Percentiles rank a stretch among this genome's conserved stretches.
phyloP scores from a whole-genome alignment of 208 protist genomes.

The Acanthamoeba healyi region DNA sequence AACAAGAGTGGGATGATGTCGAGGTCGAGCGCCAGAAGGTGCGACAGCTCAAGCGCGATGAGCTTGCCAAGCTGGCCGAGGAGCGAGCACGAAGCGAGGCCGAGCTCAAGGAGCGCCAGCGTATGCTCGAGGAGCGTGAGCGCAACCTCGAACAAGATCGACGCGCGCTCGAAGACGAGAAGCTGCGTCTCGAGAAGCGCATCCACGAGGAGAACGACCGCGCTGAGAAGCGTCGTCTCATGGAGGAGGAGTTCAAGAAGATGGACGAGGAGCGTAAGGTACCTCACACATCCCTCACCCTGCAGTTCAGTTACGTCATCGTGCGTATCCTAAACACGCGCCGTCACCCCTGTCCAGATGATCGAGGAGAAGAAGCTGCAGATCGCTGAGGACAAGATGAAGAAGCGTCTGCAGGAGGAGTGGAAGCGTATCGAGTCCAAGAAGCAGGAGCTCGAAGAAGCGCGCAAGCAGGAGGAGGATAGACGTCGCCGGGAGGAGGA shows the following conservation, averaged over 20 bases:
- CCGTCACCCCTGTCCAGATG: neutral
- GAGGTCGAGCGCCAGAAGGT: slow-evolving; percentile 51
- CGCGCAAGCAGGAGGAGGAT: slow-evolving; percentile 46
- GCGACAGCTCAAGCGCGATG: slow-evolving; percentile 46
- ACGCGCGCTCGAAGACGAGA: slow-evolving; percentile 24
- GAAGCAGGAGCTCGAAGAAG: slow-evolving; percentile 45
- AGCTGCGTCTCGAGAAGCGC: slow-evolving; percentile 56
- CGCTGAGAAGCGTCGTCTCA: slow-evolving; percentile 27
- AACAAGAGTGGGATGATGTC: slow-evolving; percentile 20
- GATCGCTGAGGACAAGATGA: slow-evolving; percentile 60
- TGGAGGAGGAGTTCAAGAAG: slow-evolving; percentile 62
- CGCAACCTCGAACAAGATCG: slow-evolving; percentile 37
- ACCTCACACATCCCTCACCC: neutral
- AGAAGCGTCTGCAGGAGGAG: slow-evolving; percentile 59
- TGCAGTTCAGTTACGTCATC: neutral
- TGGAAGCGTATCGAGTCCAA: slow-evolving; percentile 38
- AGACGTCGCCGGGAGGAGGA: neutral
- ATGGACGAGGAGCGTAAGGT: slow-evolving; percentile 52
- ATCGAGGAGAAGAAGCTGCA: slow-evolving; percentile 65
- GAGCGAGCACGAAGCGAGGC: slow-evolving; percentile 26
- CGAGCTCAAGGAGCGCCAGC: neutral
- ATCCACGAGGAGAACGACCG: slow-evolving; percentile 49
- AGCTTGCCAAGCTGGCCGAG: slow-evolving; percentile 32
- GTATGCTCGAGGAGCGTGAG: slow-evolving; percentile 36
- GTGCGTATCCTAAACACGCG: neutral